phyloP scores from a whole-genome alignment of 2,329 filamentous ascomycete genomes.

The Drechslerella dactyloides region DNA sequence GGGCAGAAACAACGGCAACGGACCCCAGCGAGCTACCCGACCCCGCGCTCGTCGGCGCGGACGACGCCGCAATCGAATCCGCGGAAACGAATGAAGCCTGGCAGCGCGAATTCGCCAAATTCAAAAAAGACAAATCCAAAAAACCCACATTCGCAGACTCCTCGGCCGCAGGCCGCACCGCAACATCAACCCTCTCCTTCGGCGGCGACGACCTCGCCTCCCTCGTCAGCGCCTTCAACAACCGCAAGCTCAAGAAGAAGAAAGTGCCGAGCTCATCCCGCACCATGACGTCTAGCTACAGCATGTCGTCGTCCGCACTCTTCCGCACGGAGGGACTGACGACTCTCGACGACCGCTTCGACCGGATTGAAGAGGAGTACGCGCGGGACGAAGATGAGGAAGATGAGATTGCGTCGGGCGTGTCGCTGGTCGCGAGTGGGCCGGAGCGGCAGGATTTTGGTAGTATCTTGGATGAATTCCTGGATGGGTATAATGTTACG shows the following conservation, averaged over 20 bases:
- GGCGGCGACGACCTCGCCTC: constrained; percentile 67
- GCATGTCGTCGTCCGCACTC: constrained; percentile 87
- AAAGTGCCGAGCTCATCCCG: constrained; percentile 68
- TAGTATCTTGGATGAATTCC: constrained; percentile 88
- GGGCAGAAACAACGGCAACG: constrained; percentile 60
- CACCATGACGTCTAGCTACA: constrained; percentile 84
- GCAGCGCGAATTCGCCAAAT: constrained; percentile 91
- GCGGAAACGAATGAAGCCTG: constrained; percentile 73
- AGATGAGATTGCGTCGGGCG: constrained; percentile 58
- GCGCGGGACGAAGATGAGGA: constrained; percentile 63
- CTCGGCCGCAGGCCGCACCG: constrained; percentile 53
- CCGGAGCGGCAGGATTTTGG: constrained; percentile 75
- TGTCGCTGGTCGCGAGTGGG: constrained; percentile 40
- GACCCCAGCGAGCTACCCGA: constrained; percentile 57
- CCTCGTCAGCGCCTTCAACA: constrained; percentile 42
- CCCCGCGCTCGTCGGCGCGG: constrained; percentile 58
- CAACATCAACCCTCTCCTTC: constrained; percentile 57
- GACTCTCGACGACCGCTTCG: constrained; percentile 86
- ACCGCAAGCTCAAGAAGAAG: constrained; percentile 76
- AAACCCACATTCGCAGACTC: constrained; percentile 25
- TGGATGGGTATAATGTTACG: constrained; percentile 73
- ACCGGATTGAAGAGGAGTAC: constrained; percentile 83
- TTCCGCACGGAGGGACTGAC: constrained; percentile 85
- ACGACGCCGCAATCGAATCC: constrained; percentile 65
- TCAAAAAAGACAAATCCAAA: constrained; percentile 76